These are phyloP conservation scores for Mycena latifolia DNA, from an alignment of 768 basidiomycete species.

Conservation along the genomic window DNA sequence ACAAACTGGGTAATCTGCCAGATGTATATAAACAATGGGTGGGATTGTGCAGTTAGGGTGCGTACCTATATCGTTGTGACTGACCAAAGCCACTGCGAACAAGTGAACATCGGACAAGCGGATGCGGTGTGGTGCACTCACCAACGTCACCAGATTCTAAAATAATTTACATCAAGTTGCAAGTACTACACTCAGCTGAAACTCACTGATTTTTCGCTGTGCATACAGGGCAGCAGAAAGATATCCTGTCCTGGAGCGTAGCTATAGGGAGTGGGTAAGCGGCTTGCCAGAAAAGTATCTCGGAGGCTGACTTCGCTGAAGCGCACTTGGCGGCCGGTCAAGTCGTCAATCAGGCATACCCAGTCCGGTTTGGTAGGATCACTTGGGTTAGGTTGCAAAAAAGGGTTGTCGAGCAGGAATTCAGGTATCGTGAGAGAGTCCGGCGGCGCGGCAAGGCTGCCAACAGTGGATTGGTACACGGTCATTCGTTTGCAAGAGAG, in stretches of 20 bases:
- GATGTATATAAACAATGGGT: not conserved
- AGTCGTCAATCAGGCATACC: not conserved
- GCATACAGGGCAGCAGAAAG: not conserved
- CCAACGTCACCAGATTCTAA: not conserved
- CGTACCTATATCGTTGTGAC: not conserved
- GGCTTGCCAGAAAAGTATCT: not conserved
- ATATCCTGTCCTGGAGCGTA: not conserved
- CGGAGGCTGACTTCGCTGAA: not conserved
- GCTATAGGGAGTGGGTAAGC: not conserved
- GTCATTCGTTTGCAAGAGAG: too few relatives aligned
- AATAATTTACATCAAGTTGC: not conserved
- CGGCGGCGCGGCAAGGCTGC: not conserved
- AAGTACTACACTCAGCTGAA: too few relatives aligned
- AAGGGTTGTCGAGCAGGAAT: not conserved
- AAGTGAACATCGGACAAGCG: not conserved
- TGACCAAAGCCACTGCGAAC: not conserved
- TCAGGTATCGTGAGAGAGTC: not conserved
- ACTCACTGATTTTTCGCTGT: not conserved
- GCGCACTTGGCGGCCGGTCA: not conserved
- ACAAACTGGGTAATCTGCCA: slow-evolving; percentile 8
- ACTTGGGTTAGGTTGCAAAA: not conserved
- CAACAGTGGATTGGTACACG: not conserved
- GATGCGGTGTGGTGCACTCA: not conserved
- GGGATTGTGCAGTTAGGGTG: not conserved
- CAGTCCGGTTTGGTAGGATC: not conserved